phyloP scores from a whole-genome alignment of 257 asterid genomes.

The Paraleonurus japonicus region DNA sequence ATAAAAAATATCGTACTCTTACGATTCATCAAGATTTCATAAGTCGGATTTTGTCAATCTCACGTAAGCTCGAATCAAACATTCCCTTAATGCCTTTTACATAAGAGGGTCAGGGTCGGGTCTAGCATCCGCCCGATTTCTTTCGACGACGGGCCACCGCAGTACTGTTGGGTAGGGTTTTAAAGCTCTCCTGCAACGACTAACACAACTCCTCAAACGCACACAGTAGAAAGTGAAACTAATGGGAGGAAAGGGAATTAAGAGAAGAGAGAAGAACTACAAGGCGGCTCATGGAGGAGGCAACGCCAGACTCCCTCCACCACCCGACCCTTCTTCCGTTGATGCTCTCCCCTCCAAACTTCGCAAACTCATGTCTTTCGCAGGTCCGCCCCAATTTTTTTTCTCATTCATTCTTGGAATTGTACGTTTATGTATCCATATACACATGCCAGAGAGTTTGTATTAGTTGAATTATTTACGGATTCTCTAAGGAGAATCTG shows the following conservation, averaged over 20 bases:
- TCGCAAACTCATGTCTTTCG: conserved; percentile 60
- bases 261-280: conserved; percentile 80
- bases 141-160: not conserved
- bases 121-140: not conserved
- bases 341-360: conserved; percentile 82
- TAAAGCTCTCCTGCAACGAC: not conserved
- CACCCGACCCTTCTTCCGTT: conserved; percentile 60
- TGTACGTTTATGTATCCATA: not conserved
- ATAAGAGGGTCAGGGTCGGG: not conserved
- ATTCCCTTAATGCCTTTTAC: no score
- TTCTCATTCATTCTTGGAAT: not conserved
- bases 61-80: no score
- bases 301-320: conserved; percentile 72
- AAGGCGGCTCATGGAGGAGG: conserved; percentile 77
- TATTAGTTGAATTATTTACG: not conserved
- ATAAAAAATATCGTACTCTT: no score
- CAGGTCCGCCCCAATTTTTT: conserved; percentile 31
- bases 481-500: not conserved
- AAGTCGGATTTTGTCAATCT: no score
- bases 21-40: no score
- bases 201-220: not conserved
- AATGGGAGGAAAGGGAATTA: conserved; percentile 87
- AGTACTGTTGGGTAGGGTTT: not conserved
- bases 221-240: not conserved
- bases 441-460: not conserved